Base-by-base conservation (phyloP, 2,329 filamentous ascomycete species). In the Aureobasidium sp. region DNA sequence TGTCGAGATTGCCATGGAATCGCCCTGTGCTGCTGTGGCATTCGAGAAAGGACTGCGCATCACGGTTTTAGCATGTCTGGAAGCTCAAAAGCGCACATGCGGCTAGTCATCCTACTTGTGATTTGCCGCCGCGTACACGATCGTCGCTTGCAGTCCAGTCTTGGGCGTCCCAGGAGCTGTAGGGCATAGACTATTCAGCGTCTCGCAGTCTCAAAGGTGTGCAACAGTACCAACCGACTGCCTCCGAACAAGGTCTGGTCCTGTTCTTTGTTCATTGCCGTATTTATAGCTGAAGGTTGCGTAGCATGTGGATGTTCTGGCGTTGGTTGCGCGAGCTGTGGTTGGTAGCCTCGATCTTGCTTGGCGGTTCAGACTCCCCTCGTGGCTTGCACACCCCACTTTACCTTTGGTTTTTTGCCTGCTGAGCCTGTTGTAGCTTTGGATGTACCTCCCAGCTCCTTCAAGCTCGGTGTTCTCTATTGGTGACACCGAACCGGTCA, bases 61-160 rank as follows among this genome's bases (percentile, higher is more conserved):
- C 39, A 41, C 59, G 11, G 9, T 34, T 48, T 56, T 48, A 57
- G 48, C n/a, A 49, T 59, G 41, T 37, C 20, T 44, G 37, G 51
- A 55, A 55, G 45, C 58, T 48, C 12, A 22, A n/a, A 45, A 36
- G 20, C n/a, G 17, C 41, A 57, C 34, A 31, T 49, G 22, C 44
- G 22, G 22, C 20, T 34, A 37, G 22, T 47, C 39, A 44, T 34
- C 64, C 44, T 73, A 80, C 79, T 70, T 80, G 75, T 44, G 87
- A 90, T 64, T 80, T 81, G 56, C 90, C 90, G 63, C 88, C 88
- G 48, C 89, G 85, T n/a, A 93, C 88, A 34, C 85, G 80, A 73
- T 93, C 90, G 72, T 93, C 88, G 59, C 84, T 86, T 15, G 84
- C 78, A 8, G 82, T 86, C 88, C 88, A 93, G 65, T 84, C 80